These are phyloP conservation scores for Pythium phragmiticola DNA, from an alignment of 352 stramenopile genomes.

Conservation along the genomic window DNA sequence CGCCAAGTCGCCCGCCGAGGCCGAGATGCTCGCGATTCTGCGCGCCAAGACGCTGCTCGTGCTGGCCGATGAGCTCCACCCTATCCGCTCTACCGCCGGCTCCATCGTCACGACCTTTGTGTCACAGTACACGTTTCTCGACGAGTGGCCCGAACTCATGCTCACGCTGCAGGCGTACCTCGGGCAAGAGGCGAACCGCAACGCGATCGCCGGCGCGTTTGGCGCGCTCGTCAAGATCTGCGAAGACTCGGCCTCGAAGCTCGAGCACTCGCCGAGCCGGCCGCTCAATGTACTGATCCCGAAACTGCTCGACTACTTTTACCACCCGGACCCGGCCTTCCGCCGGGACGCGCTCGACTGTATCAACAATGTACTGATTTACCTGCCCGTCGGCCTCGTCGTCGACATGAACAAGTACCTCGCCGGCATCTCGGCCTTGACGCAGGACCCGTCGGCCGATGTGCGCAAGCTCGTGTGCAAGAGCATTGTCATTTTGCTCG, in stretches of 20 bases:
- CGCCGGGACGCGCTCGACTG: slow-evolving; percentile 86
- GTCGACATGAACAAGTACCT: slow-evolving; percentile 91
- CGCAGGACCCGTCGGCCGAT: slow-evolving; percentile 76
- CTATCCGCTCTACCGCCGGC: slow-evolving; percentile 79
- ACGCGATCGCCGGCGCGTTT: slow-evolving; percentile 81
- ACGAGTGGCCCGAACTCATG: slow-evolving; percentile 89
- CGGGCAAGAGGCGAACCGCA: slow-evolving; percentile 55
- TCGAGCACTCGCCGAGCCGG: slow-evolving; percentile 85
- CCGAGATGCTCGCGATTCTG: slow-evolving; percentile 80
- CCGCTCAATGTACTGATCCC: slow-evolving; percentile 87
- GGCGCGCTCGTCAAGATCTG: slow-evolving; percentile 87
- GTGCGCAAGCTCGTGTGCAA: slow-evolving; percentile 90
- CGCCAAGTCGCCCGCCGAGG: slow-evolving; percentile 49
- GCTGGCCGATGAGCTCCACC: slow-evolving; percentile 51
- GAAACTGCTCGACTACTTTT: slow-evolving; percentile 88
- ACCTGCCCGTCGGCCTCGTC: slow-evolving; percentile 85
- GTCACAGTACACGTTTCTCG: slow-evolving; percentile 83
- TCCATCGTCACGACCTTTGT: slow-evolving; percentile 86
- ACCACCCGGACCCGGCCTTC: slow-evolving; percentile 74
- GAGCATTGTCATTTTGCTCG: slow-evolving; percentile 88
- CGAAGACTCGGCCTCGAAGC: slow-evolving; percentile 87
- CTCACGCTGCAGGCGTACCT: slow-evolving; percentile 60
- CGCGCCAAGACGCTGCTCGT: slow-evolving; percentile 72
- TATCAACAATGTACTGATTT: slow-evolving; percentile 89
- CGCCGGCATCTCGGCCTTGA: slow-evolving; percentile 86